phyloP scores from a whole-genome alignment of 805 yeast species.

The Ogataea corticis region DNA sequence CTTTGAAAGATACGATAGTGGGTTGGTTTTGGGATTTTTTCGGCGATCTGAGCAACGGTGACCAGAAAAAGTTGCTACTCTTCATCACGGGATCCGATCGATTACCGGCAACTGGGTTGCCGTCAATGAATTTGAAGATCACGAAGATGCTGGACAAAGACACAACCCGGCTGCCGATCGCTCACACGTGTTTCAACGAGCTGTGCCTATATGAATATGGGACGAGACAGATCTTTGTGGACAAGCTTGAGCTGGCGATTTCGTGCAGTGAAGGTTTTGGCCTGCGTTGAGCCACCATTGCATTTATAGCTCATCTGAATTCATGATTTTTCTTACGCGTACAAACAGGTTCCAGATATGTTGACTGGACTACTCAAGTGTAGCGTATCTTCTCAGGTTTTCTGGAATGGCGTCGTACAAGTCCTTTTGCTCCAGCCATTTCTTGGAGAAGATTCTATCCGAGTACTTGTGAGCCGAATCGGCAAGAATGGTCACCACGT shows the following conservation, averaged over 20 bases:
- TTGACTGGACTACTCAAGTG: conserved; percentile 33
- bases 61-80: conserved; percentile 63
- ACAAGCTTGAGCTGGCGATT: conserved; percentile 68
- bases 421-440: conserved; percentile 73
- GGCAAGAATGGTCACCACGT: conserved; percentile 84
- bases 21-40: conserved; percentile 89
- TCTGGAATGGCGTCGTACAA: conserved; percentile 69
- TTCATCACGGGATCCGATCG: conserved; percentile 92
- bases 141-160: conserved; percentile 39
- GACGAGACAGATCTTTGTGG: conserved; percentile 50
- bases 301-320: neutral
- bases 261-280: conserved; percentile 88
- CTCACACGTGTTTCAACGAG: conserved; percentile 96
- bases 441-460: conserved; percentile 72
- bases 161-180: conserved; percentile 62
- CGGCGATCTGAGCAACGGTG: conserved; percentile 39
- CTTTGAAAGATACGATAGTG: conserved; percentile 40
- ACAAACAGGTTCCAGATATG: too few species aligned
- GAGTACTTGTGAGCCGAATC: conserved; percentile 91
- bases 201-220: conserved; percentile 71
- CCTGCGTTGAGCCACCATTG: conserved; percentile 23
- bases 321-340: neutral
- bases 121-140: conserved; percentile 72
- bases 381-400: conserved; percentile 67
- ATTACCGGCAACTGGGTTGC: conserved; percentile 89